Evolutionary conservation across 2,329 filamentous ascomycete genomes (phyloP), one percentile per base, ranked within the genome.

Genomic region (Cladosporium halotolerans): DNA sequence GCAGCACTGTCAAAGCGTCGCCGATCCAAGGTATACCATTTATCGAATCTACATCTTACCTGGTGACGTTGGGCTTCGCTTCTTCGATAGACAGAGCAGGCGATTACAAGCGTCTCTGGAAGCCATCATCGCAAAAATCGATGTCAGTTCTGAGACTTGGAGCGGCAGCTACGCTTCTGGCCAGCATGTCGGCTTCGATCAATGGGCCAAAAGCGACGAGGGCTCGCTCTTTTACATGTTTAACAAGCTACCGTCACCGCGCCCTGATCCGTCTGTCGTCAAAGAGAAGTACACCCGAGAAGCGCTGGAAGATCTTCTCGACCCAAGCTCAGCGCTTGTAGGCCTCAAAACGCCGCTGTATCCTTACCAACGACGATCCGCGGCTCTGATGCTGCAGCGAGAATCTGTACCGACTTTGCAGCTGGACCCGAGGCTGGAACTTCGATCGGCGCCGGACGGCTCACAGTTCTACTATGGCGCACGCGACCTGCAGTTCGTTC

Each of bases 361-460:
- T 65, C 77, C 80, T 0, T 95, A 95, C 62, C 92, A 97, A 67
- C 79, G 84, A 47, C 80, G 85, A 42, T 92, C 90, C 1, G 85
- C 86, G 0, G 88, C 88, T 3, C 67, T 85, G 28, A 96, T 97
- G 90, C 72, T 96, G 14, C 85, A 93, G 65, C 83, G 85, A 50
- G 92, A 97, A 69, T 70, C 78, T 5, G 78, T 83, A 18, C 82
- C 86, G 0, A 76, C 77, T 4, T 74, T 80, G 28, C 73, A 82
- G 5, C 70, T 90, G 8, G 91, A 96, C 67, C 89, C 91, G 9
- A 80, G 91, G 4, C 72, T 95, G 2, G 78, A 83, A 47, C 60
- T 71, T 4, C 73, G 82, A 1, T 63, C 64, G 2, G 84, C 87
- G 46, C 86, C 88, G 31, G 70, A 76, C 3, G 85, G 83, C 0